phyloP scores from a whole-genome alignment of 495 filamentous ascomycete genomes.

The Hypoxylon lienhwacheense region DNA sequence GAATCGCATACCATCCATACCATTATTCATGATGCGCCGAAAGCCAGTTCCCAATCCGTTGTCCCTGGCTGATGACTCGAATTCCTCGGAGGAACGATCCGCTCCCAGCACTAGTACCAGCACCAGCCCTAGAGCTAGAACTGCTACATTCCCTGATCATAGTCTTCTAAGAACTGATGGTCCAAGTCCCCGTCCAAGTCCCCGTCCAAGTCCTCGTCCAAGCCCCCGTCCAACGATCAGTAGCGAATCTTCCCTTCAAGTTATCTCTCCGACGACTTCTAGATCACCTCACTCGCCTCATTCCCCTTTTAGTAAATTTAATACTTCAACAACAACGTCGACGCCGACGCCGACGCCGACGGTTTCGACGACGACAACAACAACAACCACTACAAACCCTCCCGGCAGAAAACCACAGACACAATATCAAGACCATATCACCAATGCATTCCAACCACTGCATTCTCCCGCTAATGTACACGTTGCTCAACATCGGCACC shows the following conservation, averaged over 20 bases:
- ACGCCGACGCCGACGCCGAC: too few relatives aligned
- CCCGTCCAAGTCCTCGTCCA: too few relatives aligned
- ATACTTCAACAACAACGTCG: too few relatives aligned
- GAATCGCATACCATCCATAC: conserved; percentile 34
- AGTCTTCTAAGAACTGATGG: conserved; percentile 26
- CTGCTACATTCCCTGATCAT: conserved; percentile 28
- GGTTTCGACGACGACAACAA: too few relatives aligned
- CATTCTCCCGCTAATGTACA: conserved; percentile 46
- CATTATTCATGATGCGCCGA: conserved; percentile 51
- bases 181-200: conserved; percentile 33
- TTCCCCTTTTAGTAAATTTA: conserved; percentile 53
- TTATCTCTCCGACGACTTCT: conserved; percentile 42
- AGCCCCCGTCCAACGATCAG: conserved; percentile 32
- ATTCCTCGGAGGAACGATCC: conserved; percentile 40
- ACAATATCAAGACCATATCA: conserved; percentile 33
- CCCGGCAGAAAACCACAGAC: conserved; percentile 25
- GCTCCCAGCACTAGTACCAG: conserved; percentile 36
- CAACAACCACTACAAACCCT: background rate
- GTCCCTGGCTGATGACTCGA: conserved; percentile 43
- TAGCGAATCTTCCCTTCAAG: conserved; percentile 40
- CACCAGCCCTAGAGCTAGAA: conserved; percentile 21
- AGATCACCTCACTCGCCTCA: conserved; percentile 56
- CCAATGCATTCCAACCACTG: conserved; percentile 38
- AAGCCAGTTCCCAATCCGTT: conserved; percentile 58
- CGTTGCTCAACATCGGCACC: conserved; percentile 32